Evolutionary conservation across 805 yeast genomes (phyloP).

Genomic region (Candida verbasci): DNA sequence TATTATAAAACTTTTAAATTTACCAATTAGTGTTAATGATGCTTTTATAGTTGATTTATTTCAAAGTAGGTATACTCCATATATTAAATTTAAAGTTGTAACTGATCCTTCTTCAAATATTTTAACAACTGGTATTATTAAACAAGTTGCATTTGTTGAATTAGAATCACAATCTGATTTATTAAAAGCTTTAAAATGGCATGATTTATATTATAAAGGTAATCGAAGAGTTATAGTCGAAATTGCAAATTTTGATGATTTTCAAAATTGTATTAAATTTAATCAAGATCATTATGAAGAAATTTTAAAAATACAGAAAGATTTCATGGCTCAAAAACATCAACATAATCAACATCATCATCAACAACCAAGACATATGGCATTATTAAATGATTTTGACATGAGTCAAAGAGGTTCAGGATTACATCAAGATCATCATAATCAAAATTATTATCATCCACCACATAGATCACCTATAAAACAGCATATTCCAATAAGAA

Average conservation of each 20-base stretch:
- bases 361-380: constrained; percentile 11
- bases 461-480: background rate
- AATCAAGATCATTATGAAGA: constrained; percentile 31
- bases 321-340: constrained; percentile 14
- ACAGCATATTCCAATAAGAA: too few relatives aligned
- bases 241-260: constrained; percentile 37
- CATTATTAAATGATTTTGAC: constrained; percentile 10
- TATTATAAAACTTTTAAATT: constrained; percentile 56
- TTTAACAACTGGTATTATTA: constrained; percentile 33
- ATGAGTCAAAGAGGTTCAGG: background rate
- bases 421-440: background rate
- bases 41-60: constrained; percentile 56
- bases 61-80: constrained; percentile 55
- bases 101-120: constrained; percentile 44
- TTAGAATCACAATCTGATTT: constrained; percentile 47
- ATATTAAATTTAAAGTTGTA: constrained; percentile 56
- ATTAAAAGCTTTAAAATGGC: constrained; percentile 59
- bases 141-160: constrained; percentile 63
- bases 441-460: too few relatives aligned
- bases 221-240: constrained; percentile 35
- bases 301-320: constrained; percentile 27
- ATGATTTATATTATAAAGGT: constrained; percentile 49
- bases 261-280: constrained; percentile 35
- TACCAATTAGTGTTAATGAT: constrained; percentile 53
- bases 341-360: too few relatives aligned